Base-by-base conservation (phyloP, 1,139 yeast genomes). In the Kodamaea derodonti region DNA sequence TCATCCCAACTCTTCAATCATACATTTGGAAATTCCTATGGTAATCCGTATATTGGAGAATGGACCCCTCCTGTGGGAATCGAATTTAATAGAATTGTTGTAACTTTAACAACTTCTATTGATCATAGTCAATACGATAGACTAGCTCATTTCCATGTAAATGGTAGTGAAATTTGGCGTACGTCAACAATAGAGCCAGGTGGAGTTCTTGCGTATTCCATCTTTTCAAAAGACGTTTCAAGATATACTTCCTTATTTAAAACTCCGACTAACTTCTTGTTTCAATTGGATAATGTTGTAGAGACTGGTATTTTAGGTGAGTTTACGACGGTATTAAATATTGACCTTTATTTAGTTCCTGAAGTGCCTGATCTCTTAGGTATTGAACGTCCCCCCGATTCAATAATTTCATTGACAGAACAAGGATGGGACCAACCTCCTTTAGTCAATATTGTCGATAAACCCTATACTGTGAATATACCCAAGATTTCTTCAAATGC, bases 111-210 rank as follows among this genome's bases (percentile, higher is more conserved):
- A 32, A 79, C 84, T 3, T 58, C 74, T 5, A 78, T 78, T 4
- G 65, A 60, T 30, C 92, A 94, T 9, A 72, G 76, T 11, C 95
- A 86, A 54, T 85, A 75, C 48, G 95, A 86, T 53, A 67, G 95
- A 38, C 64, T 86, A 47, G 84, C 82, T 11, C 86, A 84, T 49
- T 56, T 86, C 18, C 82, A 73, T 48, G 55, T 86, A 18, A 74
- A 75, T 35, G 85, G 80, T 16, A 69, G 72, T 12, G 85, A 84
- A 46, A 58, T 86, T 24, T 86, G 95, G 95, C 70, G 95, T 55
- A 80, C 94, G 0, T 80, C 92, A 3, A 86, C 95, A 2, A 79
- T 85, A 14, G 95, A 86, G 56, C 95, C 95, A 0, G 75, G 78
- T 41, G 69, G 75, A 35, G 49, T 48, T 17, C 22, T 33, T 3